Evolutionary conservation across 805 yeast species (phyloP).

Genomic region (Metschnikowia shivogae): DNA sequence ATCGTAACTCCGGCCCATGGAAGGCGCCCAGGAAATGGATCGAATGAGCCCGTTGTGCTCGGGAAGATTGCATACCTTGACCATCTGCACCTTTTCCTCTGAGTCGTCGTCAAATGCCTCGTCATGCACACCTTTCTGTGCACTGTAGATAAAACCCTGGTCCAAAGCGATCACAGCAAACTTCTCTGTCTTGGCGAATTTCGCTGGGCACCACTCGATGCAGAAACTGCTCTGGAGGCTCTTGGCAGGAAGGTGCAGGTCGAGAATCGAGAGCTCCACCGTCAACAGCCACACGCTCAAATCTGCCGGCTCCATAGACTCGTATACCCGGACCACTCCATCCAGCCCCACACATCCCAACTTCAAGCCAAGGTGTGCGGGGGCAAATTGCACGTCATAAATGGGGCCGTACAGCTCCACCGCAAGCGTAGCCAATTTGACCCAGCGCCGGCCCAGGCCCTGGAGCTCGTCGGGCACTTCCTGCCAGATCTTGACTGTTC

Average conservation of each 20-base stretch:
- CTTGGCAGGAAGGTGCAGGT: constrained; percentile 64
- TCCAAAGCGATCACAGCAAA: constrained; percentile 82
- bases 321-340: constrained; percentile 80
- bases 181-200: constrained; percentile 69
- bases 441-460: constrained; percentile 84
- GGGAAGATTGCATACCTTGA: constrained; percentile 60
- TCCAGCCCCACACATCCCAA: constrained; percentile 87
- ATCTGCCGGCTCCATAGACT: constrained; percentile 87
- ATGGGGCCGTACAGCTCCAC: constrained; percentile 82
- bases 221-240: constrained; percentile 83
- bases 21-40: constrained; percentile 93
- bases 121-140: constrained; percentile 4
- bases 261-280: constrained; percentile 63
- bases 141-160: constrained; percentile 71
- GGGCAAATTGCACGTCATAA: constrained; percentile 87
- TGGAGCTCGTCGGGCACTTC: constrained; percentile 75
- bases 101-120: constrained; percentile 1
- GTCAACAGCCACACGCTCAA: constrained; percentile 76
- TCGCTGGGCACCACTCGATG: constrained; percentile 86
- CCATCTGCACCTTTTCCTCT: constrained; percentile 34
- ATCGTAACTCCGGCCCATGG: constrained; percentile 87
- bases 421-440: constrained; percentile 65
- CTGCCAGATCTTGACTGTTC: constrained; percentile 87
- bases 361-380: constrained; percentile 74
- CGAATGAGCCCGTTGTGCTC: constrained; percentile 86